Base-by-base conservation (phyloP, 768 basidiomycete genomes). In the Panaeolus papilionaceus region DNA sequence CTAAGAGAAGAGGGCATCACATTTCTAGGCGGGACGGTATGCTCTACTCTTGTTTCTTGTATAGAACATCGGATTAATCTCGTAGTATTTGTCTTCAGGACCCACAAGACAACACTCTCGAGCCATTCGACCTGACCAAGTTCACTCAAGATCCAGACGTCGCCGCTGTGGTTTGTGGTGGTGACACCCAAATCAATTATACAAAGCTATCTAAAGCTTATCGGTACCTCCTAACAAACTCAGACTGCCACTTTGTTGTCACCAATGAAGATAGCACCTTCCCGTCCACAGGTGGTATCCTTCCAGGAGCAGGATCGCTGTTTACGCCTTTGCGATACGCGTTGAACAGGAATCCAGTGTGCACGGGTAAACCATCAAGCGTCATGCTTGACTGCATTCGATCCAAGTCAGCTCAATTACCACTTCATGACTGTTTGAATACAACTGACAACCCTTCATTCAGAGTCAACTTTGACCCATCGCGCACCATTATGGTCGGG, bases 221-320 rank as follows among this genome's bases (percentile, higher is more conserved):
- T 79, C 89, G 92, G 74, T 97, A 96, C 79, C 84, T 99, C 61
- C 89, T 86, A 42, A 86, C 88, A 18, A 91, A 94, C 79, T 85
- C 89, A 20, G 89, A 81, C 33, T 95, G 93, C 73, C 86, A 84
- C 40, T 98, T 98, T 79, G 86, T 99, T 68, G 91, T 88, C 42
- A 98, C 97, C 2, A 98, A 98, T 75, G 91, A 91, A 64, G 97
- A 99, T 74, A 91, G 93, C 71, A 98, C 95, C 11, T 99, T 88
- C 81, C 98, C 96, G 7, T 85, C 84, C 71, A 81, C 86, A 42
- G 86, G 89, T 64, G 84, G 87, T 4, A 79, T 93, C 9, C 86
- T 95, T 64, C 96, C 95, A 23, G 96, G 96, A 68, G 88, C 93
- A 5, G 97, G 97, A 5, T 81, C 93, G 1, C 82, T 98, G 70